A percentile compares a stretch with the other conserved stretches of the same genome.
Conservation (phyloP, 441 rosid species). For the Hypseocharis bilobata region DNA sequence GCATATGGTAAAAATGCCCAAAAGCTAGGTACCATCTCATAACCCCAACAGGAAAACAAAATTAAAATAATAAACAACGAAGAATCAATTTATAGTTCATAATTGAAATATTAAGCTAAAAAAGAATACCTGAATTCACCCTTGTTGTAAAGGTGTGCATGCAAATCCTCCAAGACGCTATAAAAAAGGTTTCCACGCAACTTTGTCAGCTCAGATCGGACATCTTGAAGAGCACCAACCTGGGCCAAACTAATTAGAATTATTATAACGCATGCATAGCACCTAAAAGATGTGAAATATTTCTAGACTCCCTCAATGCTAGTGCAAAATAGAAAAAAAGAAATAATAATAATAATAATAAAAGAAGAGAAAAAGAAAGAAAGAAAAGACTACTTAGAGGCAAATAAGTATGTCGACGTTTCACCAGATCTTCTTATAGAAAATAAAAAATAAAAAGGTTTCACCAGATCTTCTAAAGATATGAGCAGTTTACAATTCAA, state of each 20-base stretch:
- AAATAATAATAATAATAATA: too few species aligned
- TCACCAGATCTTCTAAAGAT: background rate
- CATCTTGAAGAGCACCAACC: constrained; percentile 99
- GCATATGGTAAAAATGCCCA: background rate
- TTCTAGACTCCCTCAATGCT: background rate
- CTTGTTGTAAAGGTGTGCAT: constrained; percentile 86
- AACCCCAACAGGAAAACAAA: background rate
- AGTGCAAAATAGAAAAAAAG: background rate
- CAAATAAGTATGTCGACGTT: too few species aligned
- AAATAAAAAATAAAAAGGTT: too few species aligned
- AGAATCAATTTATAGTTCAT: too few species aligned
- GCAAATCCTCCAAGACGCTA: constrained; percentile 87
- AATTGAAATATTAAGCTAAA: background rate
- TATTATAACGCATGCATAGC: constrained; percentile 16
- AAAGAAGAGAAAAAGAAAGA: too few species aligned
- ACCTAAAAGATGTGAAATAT: constrained; percentile 10
- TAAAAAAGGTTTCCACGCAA: constrained; percentile 75
- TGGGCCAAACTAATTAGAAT: constrained; percentile 24
- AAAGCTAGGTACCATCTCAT: background rate
- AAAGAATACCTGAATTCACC: constrained; percentile 79
- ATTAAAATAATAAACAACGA: background rate
- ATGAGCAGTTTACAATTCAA: background rate
- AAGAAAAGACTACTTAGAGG: too few species aligned
- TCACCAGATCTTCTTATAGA: too few species aligned
- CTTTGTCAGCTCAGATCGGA: constrained; percentile 87